These are phyloP conservation scores for Rhizoctonia solani DNA, from an alignment of 1,284 basidiomycete genomes.

Conservation along the genomic window DNA sequence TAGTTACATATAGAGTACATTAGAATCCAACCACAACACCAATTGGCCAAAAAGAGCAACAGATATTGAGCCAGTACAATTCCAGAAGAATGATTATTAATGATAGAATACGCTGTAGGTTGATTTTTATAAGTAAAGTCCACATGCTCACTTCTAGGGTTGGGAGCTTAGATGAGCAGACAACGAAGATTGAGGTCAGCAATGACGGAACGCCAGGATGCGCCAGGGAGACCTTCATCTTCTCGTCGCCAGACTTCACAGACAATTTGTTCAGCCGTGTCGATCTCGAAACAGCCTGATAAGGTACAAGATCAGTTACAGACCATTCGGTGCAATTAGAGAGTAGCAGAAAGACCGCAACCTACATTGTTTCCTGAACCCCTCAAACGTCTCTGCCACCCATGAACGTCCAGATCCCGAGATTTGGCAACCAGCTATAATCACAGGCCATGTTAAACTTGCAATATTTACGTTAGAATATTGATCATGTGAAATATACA, in stretches of 20 bases:
- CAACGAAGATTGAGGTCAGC: conserved; percentile 47
- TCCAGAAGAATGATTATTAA: conserved; percentile 34
- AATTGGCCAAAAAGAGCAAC: conserved; percentile 16
- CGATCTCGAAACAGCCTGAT: conserved; percentile 54
- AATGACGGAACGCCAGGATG: conserved; percentile 51
- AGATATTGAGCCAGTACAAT: background rate
- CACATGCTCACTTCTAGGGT: conserved; percentile 21
- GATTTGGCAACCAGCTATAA: conserved; percentile 53
- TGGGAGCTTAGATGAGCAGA: conserved; percentile 45
- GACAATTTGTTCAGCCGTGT: conserved; percentile 54
- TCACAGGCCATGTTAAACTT: conserved; percentile 53
- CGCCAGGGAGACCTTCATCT: conserved; percentile 46
- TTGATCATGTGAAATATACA: conserved; percentile 25
- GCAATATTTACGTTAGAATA: background rate
- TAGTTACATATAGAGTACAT: conserved; percentile 20
- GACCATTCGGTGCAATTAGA: background rate
- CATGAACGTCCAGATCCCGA: conserved; percentile 47
- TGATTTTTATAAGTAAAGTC: conserved; percentile 6
- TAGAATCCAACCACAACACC: background rate
- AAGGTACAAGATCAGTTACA: too few relatives aligned
- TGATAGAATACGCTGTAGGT: conserved; percentile 29
- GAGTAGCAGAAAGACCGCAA: conserved; percentile 36
- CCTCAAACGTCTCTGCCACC: conserved; percentile 51
- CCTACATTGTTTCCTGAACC: conserved; percentile 48
- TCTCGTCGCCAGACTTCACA: conserved; percentile 52